Percentiles rank a stretch among this genome's conserved stretches.
Conservation (phyloP, 768 basidiomycete genomes). For the Mycena chlorophos region DNA sequence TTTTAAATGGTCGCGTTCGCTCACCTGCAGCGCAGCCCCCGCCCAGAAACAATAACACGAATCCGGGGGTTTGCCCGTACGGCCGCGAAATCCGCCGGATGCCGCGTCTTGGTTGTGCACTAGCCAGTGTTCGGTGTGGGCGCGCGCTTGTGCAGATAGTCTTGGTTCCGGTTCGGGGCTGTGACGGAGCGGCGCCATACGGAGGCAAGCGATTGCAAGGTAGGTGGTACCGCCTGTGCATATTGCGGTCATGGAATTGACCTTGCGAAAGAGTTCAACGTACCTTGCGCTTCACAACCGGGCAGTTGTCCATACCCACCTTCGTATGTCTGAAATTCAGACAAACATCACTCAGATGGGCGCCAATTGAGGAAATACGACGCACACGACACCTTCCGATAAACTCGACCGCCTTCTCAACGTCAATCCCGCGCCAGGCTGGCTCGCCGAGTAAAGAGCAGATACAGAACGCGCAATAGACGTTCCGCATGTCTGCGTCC, state of each 20-base stretch:
- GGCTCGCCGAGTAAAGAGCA: slow-evolving; percentile 69
- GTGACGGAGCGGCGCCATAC: slow-evolving; percentile 39
- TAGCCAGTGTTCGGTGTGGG: slow-evolving; percentile 73
- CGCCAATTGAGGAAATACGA: slow-evolving; percentile 12
- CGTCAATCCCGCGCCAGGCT: slow-evolving; percentile 67
- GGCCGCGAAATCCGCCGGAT: slow-evolving; percentile 82
- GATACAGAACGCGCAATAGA: slow-evolving; percentile 86
- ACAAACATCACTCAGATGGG: slow-evolving; percentile 1
- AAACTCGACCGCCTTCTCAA: slow-evolving; percentile 60
- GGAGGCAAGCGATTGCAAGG: slow-evolving; percentile 77
- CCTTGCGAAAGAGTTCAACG: slow-evolving; percentile 11
- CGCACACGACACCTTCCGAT: slow-evolving; percentile 73
- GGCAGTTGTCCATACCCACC: slow-evolving; percentile 89
- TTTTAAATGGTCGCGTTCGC: too few species aligned
- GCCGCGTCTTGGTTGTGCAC: slow-evolving; percentile 60
- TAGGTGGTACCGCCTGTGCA: slow-evolving; percentile 87
- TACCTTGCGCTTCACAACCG: slow-evolving; percentile 83
- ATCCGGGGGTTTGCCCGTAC: slow-evolving; percentile 85
- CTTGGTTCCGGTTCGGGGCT: slow-evolving; percentile 6
- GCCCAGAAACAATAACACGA: slow-evolving; percentile 98
- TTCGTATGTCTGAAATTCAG: slow-evolving; percentile 71
- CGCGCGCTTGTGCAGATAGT: slow-evolving; percentile 42
- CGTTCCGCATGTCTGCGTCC: slow-evolving; percentile 80
- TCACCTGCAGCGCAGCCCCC: slow-evolving; percentile 74
- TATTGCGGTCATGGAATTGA: not conserved